Conservation (phyloP, 2,329 filamentous ascomycete species). For the Davidsoniella virescens region DNA sequence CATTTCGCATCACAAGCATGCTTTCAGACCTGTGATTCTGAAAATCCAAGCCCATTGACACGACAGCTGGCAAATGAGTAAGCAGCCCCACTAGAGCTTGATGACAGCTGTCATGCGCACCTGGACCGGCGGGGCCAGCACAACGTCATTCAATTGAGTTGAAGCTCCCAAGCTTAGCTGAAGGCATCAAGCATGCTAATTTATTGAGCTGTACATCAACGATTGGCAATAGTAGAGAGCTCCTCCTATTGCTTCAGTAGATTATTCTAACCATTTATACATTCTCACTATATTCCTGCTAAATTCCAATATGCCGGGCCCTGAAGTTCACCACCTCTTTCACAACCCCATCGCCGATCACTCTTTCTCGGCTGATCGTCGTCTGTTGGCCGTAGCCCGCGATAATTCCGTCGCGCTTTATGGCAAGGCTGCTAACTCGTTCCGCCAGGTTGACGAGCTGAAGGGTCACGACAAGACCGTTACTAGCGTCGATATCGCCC, state of each 20-base stretch:
- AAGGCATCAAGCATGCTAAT: not conserved
- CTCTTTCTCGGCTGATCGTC: conserved; percentile 86
- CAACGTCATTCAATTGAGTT: conserved; percentile 14
- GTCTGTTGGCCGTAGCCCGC: conserved; percentile 76
- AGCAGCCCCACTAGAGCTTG: conserved; percentile 2
- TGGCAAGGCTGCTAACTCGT: conserved; percentile 52
- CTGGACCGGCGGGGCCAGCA: not conserved
- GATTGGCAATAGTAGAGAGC: conserved; percentile 84
- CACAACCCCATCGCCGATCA: conserved; percentile 93
- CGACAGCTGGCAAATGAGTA: conserved; percentile 10
- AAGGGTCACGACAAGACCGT: conserved; percentile 96
- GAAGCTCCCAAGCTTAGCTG: conserved; percentile 6
- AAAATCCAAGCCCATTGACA: not conserved
- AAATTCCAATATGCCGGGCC: conserved; percentile 48
- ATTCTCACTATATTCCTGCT: conserved; percentile 15
- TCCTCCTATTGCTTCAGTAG: conserved; percentile 28
- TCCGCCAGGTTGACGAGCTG: conserved; percentile 77
- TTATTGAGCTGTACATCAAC: not conserved
- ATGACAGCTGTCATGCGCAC: conserved; percentile 2
- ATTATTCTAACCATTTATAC: not conserved
- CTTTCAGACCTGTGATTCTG: not conserved
- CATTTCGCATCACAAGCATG: not conserved
- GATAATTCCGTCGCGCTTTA: conserved; percentile 88
- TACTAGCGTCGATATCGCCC: conserved; percentile 90
- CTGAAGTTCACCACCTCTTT: conserved; percentile 93